Percentiles rank a stretch among this genome's conserved stretches.
Evolutionary conservation across 31 red algal genomes (phyloP).

Genomic region (Asparagopsis taxiformis): DNA sequence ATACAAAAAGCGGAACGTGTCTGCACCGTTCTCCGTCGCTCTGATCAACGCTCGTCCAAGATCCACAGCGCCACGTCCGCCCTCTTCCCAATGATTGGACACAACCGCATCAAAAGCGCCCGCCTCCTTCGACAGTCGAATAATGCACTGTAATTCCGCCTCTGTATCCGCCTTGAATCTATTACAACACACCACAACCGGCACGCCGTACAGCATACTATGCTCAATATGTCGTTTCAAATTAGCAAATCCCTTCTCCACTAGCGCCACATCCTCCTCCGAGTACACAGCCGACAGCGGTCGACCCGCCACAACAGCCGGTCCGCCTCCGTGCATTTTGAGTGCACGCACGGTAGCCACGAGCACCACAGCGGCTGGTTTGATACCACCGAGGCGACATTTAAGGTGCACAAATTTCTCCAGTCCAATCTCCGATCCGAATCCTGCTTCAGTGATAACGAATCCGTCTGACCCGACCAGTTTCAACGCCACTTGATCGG

Average conservation of each 20-base stretch:
- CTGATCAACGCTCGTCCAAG: slow-evolving; percentile 74
- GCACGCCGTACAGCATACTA: slow-evolving; percentile 70
- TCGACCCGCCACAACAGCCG: slow-evolving; percentile 71
- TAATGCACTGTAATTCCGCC: slow-evolving; percentile 75
- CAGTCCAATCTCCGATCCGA: slow-evolving; percentile 95
- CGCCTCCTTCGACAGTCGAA: slow-evolving; percentile 47
- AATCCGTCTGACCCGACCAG: slow-evolving; percentile 88
- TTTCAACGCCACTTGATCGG: slow-evolving; percentile 89
- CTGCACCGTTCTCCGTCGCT: slow-evolving; percentile 29
- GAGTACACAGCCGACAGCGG: slow-evolving; percentile 65
- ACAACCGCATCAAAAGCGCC: slow-evolving; percentile 90
- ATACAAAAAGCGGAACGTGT: slow-evolving; percentile 70
- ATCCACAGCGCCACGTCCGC: slow-evolving; percentile 82
- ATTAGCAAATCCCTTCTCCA: slow-evolving; percentile 77
- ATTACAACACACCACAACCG: slow-evolving; percentile 89
- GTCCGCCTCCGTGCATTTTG: slow-evolving; percentile 95
- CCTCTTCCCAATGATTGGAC: slow-evolving; percentile 88
- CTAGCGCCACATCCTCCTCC: slow-evolving; percentile 71
- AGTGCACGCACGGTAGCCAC: slow-evolving; percentile 94
- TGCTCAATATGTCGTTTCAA: slow-evolving; percentile 90
- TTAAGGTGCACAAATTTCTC: slow-evolving; percentile 98
- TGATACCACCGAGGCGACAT: slow-evolving; percentile 73
- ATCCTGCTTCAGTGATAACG: slow-evolving; percentile 97
- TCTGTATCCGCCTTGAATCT: slow-evolving; percentile 80
- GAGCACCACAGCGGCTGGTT: slow-evolving; percentile 76